Conservation (phyloP, 1,284 basidiomycete genomes). For the Microbotryomycetes sp. region DNA sequence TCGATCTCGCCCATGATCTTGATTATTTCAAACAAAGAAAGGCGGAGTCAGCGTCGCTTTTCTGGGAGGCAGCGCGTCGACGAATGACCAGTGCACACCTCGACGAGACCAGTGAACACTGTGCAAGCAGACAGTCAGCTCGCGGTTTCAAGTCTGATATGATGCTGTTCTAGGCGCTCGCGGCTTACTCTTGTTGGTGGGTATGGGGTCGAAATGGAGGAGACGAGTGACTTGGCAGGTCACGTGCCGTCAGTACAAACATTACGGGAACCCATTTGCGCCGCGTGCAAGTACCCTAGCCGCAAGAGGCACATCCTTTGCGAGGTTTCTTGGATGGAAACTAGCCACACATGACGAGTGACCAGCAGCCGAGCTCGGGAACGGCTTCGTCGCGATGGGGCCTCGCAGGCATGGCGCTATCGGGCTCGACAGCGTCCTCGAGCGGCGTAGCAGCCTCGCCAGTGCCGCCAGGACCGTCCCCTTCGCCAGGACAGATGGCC, state of each 20-base stretch:
- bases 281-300: too few relatives aligned
- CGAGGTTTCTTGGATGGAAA: too few relatives aligned
- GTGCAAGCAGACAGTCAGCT: constrained; percentile 6
- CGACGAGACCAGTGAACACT: constrained; percentile 41
- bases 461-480: neutral
- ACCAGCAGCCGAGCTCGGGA: neutral
- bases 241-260: too few relatives aligned
- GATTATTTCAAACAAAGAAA: too few relatives aligned
- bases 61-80: too few relatives aligned
- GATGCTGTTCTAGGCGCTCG: too few relatives aligned
- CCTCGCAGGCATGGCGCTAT: neutral
- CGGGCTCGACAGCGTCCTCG: neutral
- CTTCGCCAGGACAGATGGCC: neutral
- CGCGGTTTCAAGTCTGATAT: too few relatives aligned
- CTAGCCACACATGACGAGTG: neutral
- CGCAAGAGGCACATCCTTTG: too few relatives aligned
- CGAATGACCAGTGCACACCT: constrained; percentile 18
- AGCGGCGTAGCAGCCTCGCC: neutral
- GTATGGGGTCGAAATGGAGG: too few relatives aligned
- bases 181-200: too few relatives aligned
- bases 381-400: neutral
- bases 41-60: neutral
- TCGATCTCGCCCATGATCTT: constrained; percentile 72
- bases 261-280: too few relatives aligned
- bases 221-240: too few relatives aligned